These are phyloP conservation scores for Pestalotiopsis sp. DNA, from an alignment of 2,329 filamentous ascomycete species.

Conservation along the genomic window DNA sequence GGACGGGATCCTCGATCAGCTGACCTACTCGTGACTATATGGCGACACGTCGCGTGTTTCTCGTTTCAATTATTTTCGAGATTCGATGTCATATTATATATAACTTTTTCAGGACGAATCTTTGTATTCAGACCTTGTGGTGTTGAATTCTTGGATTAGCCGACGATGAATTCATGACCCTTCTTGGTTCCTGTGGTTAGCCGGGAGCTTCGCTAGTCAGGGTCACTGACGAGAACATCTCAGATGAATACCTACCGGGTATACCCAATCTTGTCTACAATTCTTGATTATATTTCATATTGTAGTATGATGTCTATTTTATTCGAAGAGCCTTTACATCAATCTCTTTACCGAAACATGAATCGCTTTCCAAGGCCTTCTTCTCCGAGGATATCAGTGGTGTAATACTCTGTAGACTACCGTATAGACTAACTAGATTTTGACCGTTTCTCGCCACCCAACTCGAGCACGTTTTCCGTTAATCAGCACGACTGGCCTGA, in stretches of 20 bases:
- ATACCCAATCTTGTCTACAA: background rate
- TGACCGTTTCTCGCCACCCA: no score
- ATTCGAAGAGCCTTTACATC: background rate
- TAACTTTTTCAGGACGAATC: background rate
- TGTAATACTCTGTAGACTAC: no score
- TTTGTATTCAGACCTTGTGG: background rate
- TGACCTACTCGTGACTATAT: background rate
- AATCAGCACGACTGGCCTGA: no score
- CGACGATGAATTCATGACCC: background rate
- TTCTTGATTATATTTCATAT: background rate
- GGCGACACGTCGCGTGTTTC: background rate
- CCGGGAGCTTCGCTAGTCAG: background rate
- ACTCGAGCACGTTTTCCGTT: no score
- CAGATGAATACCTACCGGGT: background rate
- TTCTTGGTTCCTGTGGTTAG: background rate
- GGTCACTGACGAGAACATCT: background rate
- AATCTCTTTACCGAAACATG: background rate
- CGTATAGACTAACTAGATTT: no score
- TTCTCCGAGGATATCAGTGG: no score
- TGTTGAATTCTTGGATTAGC: background rate
- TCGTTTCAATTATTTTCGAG: background rate
- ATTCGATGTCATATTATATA: no score
- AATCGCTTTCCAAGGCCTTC: no score
- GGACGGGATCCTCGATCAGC: background rate
- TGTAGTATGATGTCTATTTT: no score